phyloP scores from a whole-genome alignment of 1,284 basidiomycete genomes.

The Mycena sp. region DNA sequence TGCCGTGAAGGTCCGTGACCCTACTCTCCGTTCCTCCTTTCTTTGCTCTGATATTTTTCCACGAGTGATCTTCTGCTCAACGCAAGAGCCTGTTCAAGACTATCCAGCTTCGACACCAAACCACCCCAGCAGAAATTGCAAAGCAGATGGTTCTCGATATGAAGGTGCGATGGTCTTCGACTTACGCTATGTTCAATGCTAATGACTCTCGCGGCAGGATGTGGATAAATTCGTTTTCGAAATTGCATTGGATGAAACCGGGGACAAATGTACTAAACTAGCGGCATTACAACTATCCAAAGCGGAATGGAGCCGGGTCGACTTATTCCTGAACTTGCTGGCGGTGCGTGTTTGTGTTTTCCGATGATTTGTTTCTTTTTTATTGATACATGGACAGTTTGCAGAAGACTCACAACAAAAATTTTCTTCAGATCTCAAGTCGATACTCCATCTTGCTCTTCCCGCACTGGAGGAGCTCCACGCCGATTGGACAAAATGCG shows the following conservation, averaged over 20 bases:
- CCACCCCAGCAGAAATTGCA: conserved; percentile 29
- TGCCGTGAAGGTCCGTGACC: conserved; percentile 23
- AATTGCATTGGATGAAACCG: conserved; percentile 31
- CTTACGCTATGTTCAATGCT: conserved; percentile 47
- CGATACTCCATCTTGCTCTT: conserved; percentile 41
- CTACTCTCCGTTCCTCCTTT: neutral
- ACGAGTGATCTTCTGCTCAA: conserved; percentile 35
- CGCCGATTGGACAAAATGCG: conserved; percentile 38
- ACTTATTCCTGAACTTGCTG: conserved; percentile 41
- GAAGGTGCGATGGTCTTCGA: conserved; percentile 53
- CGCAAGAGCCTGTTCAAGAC: neutral
- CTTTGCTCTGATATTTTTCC: neutral
- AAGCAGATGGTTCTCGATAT: conserved; percentile 47
- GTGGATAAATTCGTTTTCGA: conserved; percentile 33
- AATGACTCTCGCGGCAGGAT: conserved; percentile 34
- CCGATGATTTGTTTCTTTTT: neutral
- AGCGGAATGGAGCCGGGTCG: conserved; percentile 44
- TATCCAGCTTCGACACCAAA: conserved; percentile 18
- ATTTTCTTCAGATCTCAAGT: neutral
- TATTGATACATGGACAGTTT: conserved; percentile 34
- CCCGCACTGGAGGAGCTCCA: conserved; percentile 46
- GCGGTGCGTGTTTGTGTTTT: conserved; percentile 34
- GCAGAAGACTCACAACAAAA: conserved; percentile 40
- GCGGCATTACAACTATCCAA: conserved; percentile 35
- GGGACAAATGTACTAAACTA: conserved; percentile 39